A percentile compares a stretch with the other conserved stretches of the same genome.
phyloP scores from a whole-genome alignment of 495 filamentous ascomycete species.

The Tuber magnatum region DNA sequence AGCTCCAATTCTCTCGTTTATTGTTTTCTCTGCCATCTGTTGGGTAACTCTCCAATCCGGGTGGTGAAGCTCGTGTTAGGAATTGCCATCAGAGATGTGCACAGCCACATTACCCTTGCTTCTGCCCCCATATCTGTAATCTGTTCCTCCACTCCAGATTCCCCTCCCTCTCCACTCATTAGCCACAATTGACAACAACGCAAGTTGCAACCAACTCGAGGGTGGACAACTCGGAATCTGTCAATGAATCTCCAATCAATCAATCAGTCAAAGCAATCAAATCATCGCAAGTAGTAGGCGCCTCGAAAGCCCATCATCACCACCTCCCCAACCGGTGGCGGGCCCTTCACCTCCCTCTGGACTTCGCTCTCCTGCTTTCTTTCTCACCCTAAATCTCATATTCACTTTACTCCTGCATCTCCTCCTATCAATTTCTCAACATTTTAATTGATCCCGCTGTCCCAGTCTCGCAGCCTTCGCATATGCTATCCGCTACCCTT shows the following conservation, averaged over 20 bases:
- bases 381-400: not conserved
- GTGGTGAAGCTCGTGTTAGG: not conserved
- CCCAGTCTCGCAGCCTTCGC: not conserved
- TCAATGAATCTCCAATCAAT: not conserved
- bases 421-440: not conserved
- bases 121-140: not conserved
- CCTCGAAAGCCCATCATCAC: not conserved
- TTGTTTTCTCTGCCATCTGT: not conserved
- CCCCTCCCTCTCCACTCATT: not conserved
- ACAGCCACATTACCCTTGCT: not conserved
- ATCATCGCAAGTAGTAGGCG: not conserved
- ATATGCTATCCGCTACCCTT: not conserved
- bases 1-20: not conserved
- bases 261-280: not conserved
- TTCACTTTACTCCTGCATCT: not conserved
- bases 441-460: not conserved
- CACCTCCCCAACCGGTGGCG: not conserved
- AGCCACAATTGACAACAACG: constrained; percentile 2
- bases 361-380: not conserved
- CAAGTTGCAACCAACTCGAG: not conserved
- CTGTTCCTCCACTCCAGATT: not conserved
- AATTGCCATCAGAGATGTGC: not conserved
- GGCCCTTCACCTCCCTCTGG: not conserved
- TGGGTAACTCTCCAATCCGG: not conserved
- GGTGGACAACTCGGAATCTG: not conserved